A percentile compares a stretch with the other conserved stretches of the same genome.
Evolutionary conservation across 2,329 filamentous ascomycete species (phyloP).

Genomic region (Aureobasidium namibiae): DNA sequence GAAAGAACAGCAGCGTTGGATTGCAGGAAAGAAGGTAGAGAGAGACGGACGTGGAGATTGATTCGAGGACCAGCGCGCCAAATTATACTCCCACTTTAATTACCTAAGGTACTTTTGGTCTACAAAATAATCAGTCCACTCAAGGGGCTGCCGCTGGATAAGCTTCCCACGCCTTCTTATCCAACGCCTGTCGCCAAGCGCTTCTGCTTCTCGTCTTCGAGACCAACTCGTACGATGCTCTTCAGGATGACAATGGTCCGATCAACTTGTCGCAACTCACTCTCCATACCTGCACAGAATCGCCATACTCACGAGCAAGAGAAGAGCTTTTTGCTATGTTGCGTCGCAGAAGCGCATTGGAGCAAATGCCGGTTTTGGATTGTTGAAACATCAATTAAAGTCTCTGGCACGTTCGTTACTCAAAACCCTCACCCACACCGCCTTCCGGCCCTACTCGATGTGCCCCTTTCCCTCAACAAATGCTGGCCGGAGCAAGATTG

Average conservation of each 20-base stretch:
- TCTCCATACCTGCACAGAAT: too few species aligned
- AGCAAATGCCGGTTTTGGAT: not conserved
- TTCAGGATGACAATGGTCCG: not conserved
- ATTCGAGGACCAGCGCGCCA: slow-evolving; percentile 3
- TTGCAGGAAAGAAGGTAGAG: not conserved
- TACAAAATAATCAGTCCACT: slow-evolving; percentile 6
- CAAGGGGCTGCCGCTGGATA: not conserved
- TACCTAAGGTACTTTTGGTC: not conserved
- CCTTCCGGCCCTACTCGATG: not conserved
- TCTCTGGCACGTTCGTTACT: not conserved
- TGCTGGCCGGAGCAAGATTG: not conserved
- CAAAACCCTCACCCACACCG: not conserved
- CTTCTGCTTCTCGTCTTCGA: not conserved
- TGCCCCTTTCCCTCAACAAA: slow-evolving; percentile 4
- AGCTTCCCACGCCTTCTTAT: not conserved
- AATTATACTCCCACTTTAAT: slow-evolving; percentile 7
- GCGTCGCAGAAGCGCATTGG: not conserved
- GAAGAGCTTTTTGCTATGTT: not conserved
- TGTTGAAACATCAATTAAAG: not conserved
- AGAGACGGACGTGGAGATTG: slow-evolving; percentile 5
- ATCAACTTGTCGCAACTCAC: not conserved
- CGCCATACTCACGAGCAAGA: too few species aligned
- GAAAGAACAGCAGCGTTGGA: slow-evolving; percentile 1
- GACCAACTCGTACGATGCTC: not conserved
- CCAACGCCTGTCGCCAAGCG: slow-evolving; percentile 2